Evolutionary conservation across 2,329 filamentous ascomycete species (phyloP).

Genomic region (Colletotrichum somersetense): DNA sequence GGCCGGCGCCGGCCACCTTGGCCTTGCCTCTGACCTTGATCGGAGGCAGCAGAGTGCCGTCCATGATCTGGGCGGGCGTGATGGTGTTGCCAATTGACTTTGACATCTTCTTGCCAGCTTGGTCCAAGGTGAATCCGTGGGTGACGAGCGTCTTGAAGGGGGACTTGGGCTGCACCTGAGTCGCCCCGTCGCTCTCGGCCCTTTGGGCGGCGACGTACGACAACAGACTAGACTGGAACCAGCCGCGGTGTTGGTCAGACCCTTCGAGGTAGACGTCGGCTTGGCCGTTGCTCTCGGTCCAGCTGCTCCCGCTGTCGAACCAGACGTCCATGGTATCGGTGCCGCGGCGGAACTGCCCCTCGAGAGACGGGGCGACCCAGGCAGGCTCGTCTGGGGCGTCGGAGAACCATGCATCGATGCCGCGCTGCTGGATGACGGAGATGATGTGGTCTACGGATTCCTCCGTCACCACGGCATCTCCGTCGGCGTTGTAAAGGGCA

Average conservation of each 20-base stretch:
- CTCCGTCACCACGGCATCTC: slow-evolving; percentile 82
- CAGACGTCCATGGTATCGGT: slow-evolving; percentile 99
- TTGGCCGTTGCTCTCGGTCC: slow-evolving; percentile 71
- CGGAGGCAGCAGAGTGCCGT: slow-evolving; percentile 81
- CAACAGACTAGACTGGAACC: slow-evolving; percentile 97
- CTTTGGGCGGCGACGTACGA: slow-evolving; percentile 80
- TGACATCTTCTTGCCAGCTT: slow-evolving; percentile 96
- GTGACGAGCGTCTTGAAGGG: slow-evolving; percentile 94
- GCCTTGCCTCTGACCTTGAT: slow-evolving; percentile 72
- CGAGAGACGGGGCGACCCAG: slow-evolving; percentile 80
- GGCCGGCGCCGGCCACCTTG: slow-evolving; percentile 50
- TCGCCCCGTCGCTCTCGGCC: slow-evolving; percentile 47
- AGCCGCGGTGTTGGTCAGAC: slow-evolving; percentile 94
- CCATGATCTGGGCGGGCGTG: slow-evolving; percentile 84
- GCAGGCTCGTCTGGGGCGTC: slow-evolving; percentile 79
- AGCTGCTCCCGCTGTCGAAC: slow-evolving; percentile 98
- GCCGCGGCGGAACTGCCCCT: slow-evolving; percentile 76
- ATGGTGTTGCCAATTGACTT: slow-evolving; percentile 95
- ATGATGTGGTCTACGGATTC: slow-evolving; percentile 89
- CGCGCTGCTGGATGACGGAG: slow-evolving; percentile 78
- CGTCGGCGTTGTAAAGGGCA: slow-evolving; percentile 81
- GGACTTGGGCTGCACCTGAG: slow-evolving; percentile 54
- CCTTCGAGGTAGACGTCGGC: slow-evolving; percentile 95
- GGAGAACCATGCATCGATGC: slow-evolving; percentile 95
- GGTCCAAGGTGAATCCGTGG: slow-evolving; percentile 93